A percentile compares a stretch with the other conserved stretches of the same genome.
phyloP scores from a whole-genome alignment of 148 eudicot genomes.

The Suaeda aralocaspica region DNA sequence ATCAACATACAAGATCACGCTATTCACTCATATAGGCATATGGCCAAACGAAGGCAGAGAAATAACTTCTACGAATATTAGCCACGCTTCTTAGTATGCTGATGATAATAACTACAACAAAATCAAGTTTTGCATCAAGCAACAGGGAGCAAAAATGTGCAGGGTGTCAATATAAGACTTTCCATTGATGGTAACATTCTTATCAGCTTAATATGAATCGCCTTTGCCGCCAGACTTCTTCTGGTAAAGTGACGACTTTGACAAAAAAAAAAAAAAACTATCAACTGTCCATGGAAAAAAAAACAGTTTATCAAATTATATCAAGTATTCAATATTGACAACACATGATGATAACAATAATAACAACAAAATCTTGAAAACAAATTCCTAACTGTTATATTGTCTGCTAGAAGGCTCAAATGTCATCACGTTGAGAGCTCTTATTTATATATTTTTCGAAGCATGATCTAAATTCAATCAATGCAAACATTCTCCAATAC shows the following conservation, averaged over 20 bases:
- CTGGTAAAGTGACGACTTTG: neutral
- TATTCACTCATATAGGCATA: too few species aligned
- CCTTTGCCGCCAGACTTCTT: neutral
- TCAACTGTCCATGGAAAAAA: constrained; percentile 12
- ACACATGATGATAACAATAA: neutral
- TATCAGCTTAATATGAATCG: neutral
- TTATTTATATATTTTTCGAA: neutral
- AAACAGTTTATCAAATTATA: neutral
- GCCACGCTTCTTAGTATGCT: neutral
- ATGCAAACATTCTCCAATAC: constrained; percentile 18
- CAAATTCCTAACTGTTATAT: constrained; percentile 8
- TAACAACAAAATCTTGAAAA: constrained; percentile 12
- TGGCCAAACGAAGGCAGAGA: too few species aligned
- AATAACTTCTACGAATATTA: too few species aligned
- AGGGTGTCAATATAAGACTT: neutral
- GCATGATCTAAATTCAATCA: constrained; percentile 4
- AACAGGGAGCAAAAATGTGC: neutral
- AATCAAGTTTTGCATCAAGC: neutral
- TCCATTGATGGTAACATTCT: neutral
- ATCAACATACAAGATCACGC: too few species aligned
- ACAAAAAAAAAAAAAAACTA: neutral
- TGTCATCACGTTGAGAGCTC: neutral
- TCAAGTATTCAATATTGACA: neutral
- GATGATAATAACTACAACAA: neutral
- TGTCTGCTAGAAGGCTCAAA: constrained; percentile 15